phyloP scores from a whole-genome alignment of 208 protist species.

The Trypanosoma vivax region DNA sequence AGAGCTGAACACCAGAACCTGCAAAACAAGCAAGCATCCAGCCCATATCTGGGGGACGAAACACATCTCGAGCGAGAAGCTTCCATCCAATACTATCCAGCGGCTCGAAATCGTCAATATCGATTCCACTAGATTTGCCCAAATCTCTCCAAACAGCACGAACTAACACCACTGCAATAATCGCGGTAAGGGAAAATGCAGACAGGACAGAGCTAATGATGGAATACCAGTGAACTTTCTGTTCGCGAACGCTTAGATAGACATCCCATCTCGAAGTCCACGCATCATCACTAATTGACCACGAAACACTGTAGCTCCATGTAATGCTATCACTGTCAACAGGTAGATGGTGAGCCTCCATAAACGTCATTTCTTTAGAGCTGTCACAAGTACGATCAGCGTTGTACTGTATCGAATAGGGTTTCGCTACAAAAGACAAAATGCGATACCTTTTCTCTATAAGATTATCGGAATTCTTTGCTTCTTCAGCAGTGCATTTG shows the following conservation, averaged over 20 bases:
- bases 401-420: conserved; percentile 25
- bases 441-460: conserved; percentile 27
- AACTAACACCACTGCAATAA: conserved; percentile 94
- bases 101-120: conserved; percentile 50
- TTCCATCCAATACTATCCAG: conserved; percentile 91
- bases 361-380: not conserved
- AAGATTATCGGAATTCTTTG: not conserved
- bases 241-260: conserved; percentile 63
- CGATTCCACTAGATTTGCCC: conserved; percentile 48
- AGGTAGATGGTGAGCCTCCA: conserved; percentile 1
- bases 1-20: conserved; percentile 89
- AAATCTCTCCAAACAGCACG: conserved; percentile 94
- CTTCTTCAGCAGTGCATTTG: conserved; percentile 18
- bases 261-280: conserved; percentile 93
- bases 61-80: conserved; percentile 94
- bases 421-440: conserved; percentile 28
- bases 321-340: conserved; percentile 9
- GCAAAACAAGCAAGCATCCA: conserved; percentile 84
- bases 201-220: conserved; percentile 94
- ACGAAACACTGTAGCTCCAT: conserved; percentile 46
- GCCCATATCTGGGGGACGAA: conserved; percentile 82
- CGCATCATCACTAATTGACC: conserved; percentile 38
- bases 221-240: conserved; percentile 91
- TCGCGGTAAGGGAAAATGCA: conserved; percentile 88
- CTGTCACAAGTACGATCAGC: not conserved